Base-by-base conservation (phyloP, 192 early-diverging fungal genomes). In the Coemansia sp. region DNA sequence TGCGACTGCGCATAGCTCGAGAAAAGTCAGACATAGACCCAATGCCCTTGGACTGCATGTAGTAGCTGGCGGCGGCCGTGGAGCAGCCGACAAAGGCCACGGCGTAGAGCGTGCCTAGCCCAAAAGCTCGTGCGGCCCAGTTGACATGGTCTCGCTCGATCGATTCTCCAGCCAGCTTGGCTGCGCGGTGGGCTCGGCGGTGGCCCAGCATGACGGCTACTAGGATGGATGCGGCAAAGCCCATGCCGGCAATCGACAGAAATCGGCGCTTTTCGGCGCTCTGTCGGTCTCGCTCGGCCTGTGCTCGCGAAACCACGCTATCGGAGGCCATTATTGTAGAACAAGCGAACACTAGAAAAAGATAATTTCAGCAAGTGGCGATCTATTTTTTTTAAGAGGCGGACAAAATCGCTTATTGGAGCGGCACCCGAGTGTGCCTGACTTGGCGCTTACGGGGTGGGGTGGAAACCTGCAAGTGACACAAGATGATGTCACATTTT, bases 81-180 rank as follows among this genome's bases (percentile, higher is more conserved):
- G 50, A 64, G 23, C 58, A 58, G 12, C 78, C 78, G 28, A 72
- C 73, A n/a, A 72, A 36, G 3, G 66, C 60, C 6, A 81, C 21
- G 1, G 78, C 78, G 28, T 81, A 81, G 2, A 81, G 66, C 13
- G 78, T 81, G 14, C 78, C 78, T 6, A 81, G 21, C 0, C 72
- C 78, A 47, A 81, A 72, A 6, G 78, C 78, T 10, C 64, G 52
- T 11, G 72, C 43, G 11, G 70, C 73, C 69, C 68, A 72, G 56
- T 57, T 61, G 14, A 67, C 66, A 25, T 75, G 65, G 57, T 47
- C 61, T 31, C 31, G 55, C 6, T 70, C 25, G 34, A 74, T 79
- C 20, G 37, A 36, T 34, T 66, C 69, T 41, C 72, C 69, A 2
- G 69, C 66, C 1, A 48, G 28, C 0, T 56, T 14, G 2, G 78